A percentile compares a stretch with the other conserved stretches of the same genome.
Conservation (phyloP, 305 asterid genomes). For the Fraxinus floribunda region DNA sequence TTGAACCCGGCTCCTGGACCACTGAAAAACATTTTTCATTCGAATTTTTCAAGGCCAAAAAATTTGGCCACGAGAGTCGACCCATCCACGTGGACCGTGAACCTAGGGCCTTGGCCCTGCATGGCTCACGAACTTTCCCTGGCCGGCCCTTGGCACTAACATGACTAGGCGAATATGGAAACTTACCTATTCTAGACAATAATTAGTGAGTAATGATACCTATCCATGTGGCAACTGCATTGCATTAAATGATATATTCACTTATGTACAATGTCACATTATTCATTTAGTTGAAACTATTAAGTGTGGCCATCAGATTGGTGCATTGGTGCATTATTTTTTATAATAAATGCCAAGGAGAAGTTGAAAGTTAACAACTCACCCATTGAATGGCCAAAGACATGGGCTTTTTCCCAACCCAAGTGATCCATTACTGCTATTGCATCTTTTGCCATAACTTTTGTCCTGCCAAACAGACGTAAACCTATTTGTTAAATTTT, state of each 20-base stretch:
- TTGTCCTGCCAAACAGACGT: constrained; percentile 49
- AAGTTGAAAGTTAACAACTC: constrained; percentile 32
- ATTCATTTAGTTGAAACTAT: neutral
- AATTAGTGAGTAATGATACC: neutral
- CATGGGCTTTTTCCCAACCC: constrained; percentile 89
- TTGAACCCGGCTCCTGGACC: neutral
- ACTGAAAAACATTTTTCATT: neutral
- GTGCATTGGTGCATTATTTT: too few species aligned
- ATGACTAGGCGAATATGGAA: neutral
- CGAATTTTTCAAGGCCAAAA: neutral
- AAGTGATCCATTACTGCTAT: constrained; percentile 90
- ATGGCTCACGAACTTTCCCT: neutral
- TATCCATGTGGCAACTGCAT: neutral
- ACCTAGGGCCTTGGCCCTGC: neutral
- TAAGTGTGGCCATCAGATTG: neutral
- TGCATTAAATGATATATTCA: neutral
- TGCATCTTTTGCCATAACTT: constrained; percentile 91
- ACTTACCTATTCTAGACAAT: constrained; percentile 6
- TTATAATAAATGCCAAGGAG: constrained; percentile 27
- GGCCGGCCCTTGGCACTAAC: neutral
- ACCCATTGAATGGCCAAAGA: constrained; percentile 99
- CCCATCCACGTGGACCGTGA: neutral
- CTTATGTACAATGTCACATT: neutral
- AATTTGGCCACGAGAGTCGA: neutral
- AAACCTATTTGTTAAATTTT: neutral